phyloP scores from a whole-genome alignment of 148 eudicot species.

The Oxyria digyna region DNA sequence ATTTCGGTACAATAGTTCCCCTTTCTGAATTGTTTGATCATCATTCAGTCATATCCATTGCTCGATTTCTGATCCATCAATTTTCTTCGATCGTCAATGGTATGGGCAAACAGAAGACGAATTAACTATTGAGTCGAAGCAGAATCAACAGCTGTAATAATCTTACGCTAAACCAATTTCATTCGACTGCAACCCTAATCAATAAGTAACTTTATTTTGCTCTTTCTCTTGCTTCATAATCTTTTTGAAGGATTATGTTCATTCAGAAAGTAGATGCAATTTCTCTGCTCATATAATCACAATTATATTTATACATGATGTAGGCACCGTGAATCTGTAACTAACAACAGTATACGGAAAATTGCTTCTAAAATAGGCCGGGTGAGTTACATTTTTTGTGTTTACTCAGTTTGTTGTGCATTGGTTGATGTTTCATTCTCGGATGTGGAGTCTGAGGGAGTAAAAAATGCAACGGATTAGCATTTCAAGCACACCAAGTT shows the following conservation, averaged over 20 bases:
- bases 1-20: not conserved
- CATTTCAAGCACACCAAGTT: constrained; percentile 89
- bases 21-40: not conserved
- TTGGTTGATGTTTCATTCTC: constrained; percentile 32
- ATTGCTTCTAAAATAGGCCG: not conserved
- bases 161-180: not conserved
- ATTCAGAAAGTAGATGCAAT: not conserved
- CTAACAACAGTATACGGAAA: not conserved
- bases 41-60: not conserved
- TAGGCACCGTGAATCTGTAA: not conserved
- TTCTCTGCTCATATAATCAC: not conserved
- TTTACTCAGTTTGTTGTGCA: constrained; percentile 20
- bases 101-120: not conserved
- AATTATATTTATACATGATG: not conserved
- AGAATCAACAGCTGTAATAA: not conserved
- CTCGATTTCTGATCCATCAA: not conserved
- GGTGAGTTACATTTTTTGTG: not conserved
- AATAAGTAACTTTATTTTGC: not conserved
- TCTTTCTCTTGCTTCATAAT: not conserved
- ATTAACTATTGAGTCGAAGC: not conserved
- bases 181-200: not conserved
- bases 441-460: constrained; percentile 46
- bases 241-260: not conserved
- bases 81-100: not conserved
- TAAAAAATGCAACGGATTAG: constrained; percentile 88